phyloP scores from a whole-genome alignment of 805 yeast species.

The Teunomyces lycoperdinae region DNA sequence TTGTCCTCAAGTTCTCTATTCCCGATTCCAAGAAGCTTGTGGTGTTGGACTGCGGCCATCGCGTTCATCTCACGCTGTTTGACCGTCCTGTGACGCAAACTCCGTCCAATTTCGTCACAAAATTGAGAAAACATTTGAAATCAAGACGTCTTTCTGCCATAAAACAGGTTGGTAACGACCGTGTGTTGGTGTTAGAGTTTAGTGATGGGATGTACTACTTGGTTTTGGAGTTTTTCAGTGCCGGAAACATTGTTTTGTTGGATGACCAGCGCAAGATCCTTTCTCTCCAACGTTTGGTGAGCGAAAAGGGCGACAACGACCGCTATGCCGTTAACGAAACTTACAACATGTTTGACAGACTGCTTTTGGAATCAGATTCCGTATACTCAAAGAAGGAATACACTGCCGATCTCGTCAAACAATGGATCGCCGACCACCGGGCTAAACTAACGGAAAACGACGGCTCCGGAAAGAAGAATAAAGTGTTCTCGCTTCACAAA shows the following conservation, averaged over 20 bases:
- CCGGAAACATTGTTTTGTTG: slow-evolving; percentile 82
- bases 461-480: slow-evolving; percentile 29
- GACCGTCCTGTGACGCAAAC: slow-evolving; percentile 76
- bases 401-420: slow-evolving; percentile 26
- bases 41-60: slow-evolving; percentile 83
- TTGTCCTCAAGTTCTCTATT: slow-evolving; percentile 71
- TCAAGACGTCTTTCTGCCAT: slow-evolving; percentile 72
- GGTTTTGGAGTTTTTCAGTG: slow-evolving; percentile 90
- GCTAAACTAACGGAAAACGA: slow-evolving; percentile 17
- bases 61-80: slow-evolving; percentile 73
- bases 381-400: slow-evolving; percentile 16
- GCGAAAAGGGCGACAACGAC: slow-evolving; percentile 63
- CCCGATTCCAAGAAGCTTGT: slow-evolving; percentile 79
- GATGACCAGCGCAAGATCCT: slow-evolving; percentile 67
- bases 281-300: slow-evolving; percentile 74
- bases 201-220: slow-evolving; percentile 76
- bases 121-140: slow-evolving; percentile 82
- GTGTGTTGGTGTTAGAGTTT: slow-evolving; percentile 81
- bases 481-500: slow-evolving; percentile 64
- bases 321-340: slow-evolving; percentile 72
- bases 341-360: slow-evolving; percentile 59
- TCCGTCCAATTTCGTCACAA: slow-evolving; percentile 84
- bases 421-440: slow-evolving; percentile 42
- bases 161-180: slow-evolving; percentile 72
- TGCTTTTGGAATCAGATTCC: slow-evolving; percentile 35